Evolutionary conservation across 352 stramenopile genomes (phyloP).

Genomic region (Pythium myriotylum): DNA sequence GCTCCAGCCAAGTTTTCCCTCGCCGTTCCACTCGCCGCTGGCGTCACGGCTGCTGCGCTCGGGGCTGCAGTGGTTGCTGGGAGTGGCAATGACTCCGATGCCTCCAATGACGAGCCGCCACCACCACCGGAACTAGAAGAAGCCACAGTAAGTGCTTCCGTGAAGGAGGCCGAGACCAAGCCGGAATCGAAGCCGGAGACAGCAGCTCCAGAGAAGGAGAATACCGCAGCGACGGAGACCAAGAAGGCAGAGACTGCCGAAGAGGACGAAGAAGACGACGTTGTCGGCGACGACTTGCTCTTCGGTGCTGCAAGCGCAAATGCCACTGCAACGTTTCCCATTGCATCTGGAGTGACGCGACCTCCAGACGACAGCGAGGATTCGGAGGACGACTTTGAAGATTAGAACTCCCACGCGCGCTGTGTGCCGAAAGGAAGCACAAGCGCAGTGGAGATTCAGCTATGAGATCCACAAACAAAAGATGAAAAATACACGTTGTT

Average conservation of each 20-base stretch:
- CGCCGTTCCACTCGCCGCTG: constrained; percentile 8
- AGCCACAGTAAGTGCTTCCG: neutral
- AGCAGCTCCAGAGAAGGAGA: neutral
- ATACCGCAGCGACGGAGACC: neutral
- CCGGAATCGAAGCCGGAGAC: neutral
- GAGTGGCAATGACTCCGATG: constrained; percentile 12
- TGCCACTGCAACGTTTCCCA: neutral
- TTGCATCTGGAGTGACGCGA: constrained; percentile 1
- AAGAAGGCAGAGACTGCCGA: constrained; percentile 13
- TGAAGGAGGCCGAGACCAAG: constrained; percentile 3
- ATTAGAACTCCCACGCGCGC: constrained; percentile 6
- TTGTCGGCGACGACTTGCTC: constrained; percentile 42
- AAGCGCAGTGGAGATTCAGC: neutral
- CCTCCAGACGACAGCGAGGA: constrained; percentile 16
- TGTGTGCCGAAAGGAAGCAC: constrained; percentile 12
- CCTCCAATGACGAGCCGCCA: constrained; percentile 23
- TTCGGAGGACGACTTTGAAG: constrained; percentile 30
- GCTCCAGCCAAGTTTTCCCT: constrained; percentile 8
- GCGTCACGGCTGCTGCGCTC: constrained; percentile 8
- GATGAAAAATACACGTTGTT: constrained; percentile 22
- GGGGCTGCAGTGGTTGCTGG: constrained; percentile 7
- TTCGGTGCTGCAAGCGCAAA: constrained; percentile 23
- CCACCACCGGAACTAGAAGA: constrained; percentile 18
- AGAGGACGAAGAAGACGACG: constrained; percentile 36
- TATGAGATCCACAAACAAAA: too few relatives aligned